These are phyloP conservation scores for Zymoseptoria crescenta DNA, from an alignment of 2,329 filamentous ascomycete genomes.

Conservation along the genomic window DNA sequence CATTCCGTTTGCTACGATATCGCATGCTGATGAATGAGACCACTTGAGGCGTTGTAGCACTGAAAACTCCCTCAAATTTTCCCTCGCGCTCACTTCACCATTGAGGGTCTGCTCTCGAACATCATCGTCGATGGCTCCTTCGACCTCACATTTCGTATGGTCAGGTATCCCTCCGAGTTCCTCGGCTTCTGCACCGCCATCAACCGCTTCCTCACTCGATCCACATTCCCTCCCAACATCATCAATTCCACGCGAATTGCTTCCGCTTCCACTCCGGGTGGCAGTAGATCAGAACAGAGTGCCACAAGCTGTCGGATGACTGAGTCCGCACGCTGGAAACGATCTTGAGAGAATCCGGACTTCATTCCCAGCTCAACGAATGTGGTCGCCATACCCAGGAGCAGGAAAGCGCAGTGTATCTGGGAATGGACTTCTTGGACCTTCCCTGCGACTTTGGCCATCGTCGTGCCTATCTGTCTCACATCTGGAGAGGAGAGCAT, in stretches of 20 bases:
- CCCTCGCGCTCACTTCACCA: background rate
- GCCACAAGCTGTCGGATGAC: background rate
- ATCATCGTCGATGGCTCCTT: background rate
- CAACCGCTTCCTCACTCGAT: background rate
- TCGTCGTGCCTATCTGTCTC: background rate
- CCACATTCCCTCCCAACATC: background rate
- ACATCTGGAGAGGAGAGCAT: background rate
- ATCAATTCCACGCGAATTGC: background rate
- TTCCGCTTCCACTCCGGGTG: background rate
- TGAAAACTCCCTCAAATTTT: background rate
- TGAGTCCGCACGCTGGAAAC: background rate
- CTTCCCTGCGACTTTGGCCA: background rate
- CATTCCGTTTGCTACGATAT: background rate
- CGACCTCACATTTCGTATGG: background rate
- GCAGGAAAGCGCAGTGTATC: background rate
- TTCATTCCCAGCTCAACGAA: background rate
- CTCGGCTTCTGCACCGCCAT: background rate
- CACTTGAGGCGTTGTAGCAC: background rate
- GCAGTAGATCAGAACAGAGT: background rate
- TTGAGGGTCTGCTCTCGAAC: background rate
- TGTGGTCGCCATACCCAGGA: slow-evolving; percentile 1
- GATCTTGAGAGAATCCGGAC: background rate
- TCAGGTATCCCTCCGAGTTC: background rate
- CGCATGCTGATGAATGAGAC: too few relatives aligned
- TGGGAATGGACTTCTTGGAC: background rate